Evolutionary conservation across 108 stramenopile species (phyloP).

Genomic region (Schizochytrium sp.): DNA sequence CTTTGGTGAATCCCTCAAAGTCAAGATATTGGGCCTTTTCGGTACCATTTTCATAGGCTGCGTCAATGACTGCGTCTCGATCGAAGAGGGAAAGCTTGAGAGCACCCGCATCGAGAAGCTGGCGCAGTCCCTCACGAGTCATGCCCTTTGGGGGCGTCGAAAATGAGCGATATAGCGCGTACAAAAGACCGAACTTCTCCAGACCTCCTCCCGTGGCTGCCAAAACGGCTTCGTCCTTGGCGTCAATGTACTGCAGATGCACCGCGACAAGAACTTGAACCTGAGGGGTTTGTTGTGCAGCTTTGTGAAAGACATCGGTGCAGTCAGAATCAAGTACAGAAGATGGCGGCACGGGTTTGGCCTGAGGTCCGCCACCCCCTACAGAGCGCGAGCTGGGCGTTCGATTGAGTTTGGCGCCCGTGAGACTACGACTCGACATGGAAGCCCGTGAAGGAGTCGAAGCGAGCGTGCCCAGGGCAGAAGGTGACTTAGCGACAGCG

Average conservation of each 20-base stretch:
- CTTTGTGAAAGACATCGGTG: not conserved
- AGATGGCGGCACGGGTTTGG: not conserved
- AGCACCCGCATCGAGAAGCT: not conserved
- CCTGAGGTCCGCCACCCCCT: not conserved
- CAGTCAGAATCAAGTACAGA: not conserved
- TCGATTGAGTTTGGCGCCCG: not conserved
- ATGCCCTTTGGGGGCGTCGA: not conserved
- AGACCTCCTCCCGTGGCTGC: not conserved
- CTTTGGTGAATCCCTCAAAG: not conserved
- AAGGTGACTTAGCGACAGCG: not conserved
- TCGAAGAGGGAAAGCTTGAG: not conserved
- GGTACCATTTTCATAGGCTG: not conserved
- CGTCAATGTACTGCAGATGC: not conserved
- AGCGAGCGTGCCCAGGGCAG: not conserved
- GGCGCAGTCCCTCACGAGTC: not conserved
- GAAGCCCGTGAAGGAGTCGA: not conserved
- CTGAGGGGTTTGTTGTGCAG: not conserved
- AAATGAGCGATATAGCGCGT: not conserved
- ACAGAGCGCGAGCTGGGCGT: not conserved
- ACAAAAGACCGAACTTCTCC: not conserved
- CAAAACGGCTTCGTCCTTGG: not conserved
- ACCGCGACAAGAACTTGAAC: not conserved
- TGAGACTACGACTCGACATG: not conserved
- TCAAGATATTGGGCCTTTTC: not conserved
- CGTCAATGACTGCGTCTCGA: not conserved